These are phyloP conservation scores for Blastomyces gilchristii DNA, from an alignment of 2,329 filamentous ascomycete genomes.

Conservation along the genomic window DNA sequence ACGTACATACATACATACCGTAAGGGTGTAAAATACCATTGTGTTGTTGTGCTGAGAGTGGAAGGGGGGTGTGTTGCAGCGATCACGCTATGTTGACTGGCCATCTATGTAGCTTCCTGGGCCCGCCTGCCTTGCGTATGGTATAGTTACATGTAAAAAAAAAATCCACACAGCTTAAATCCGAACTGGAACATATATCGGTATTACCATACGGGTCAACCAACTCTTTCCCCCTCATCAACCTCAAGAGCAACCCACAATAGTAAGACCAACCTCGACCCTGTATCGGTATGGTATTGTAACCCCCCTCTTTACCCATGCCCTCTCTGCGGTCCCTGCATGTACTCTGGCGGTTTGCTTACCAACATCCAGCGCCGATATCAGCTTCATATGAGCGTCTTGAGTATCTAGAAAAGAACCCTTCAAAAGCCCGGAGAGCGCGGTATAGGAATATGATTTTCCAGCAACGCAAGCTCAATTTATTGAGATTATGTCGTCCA, in stretches of 20 bases:
- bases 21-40: neutral
- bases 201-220: neutral
- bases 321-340: neutral
- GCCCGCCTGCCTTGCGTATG: neutral
- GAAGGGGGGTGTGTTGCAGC: constrained; percentile 1
- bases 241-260: neutral
- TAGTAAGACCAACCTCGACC: neutral
- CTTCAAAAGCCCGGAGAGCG: neutral
- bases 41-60: neutral
- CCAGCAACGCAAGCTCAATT: neutral
- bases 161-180: neutral
- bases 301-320: neutral
- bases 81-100: constrained; percentile 7
- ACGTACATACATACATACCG: too few species aligned
- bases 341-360: neutral
- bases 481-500: neutral
- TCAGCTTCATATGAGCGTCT: neutral
- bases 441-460: neutral
- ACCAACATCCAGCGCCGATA: neutral
- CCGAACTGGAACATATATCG: neutral
- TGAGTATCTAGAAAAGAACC: neutral
- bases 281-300: constrained; percentile 2
- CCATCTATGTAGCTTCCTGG: neutral
- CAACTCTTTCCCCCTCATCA: neutral
- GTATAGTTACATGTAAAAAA: neutral